Base-by-base conservation (phyloP, 805 yeast species). In the Starmerella gropengiesseri region DNA sequence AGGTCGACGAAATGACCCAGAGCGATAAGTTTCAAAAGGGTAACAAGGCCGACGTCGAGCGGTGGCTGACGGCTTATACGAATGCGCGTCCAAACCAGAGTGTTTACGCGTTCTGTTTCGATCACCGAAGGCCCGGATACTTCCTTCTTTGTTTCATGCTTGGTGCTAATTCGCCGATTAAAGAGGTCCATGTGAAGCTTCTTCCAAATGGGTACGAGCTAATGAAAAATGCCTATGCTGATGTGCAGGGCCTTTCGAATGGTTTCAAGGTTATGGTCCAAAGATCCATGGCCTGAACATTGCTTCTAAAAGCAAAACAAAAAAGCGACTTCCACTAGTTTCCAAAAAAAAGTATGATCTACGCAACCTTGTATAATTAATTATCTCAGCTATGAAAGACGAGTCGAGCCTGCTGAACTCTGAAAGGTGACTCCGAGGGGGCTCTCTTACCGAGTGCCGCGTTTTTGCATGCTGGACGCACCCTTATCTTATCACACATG, bases 51-150 rank as follows among this genome's bases (percentile, higher is more conserved):
- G 95, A 86, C 48, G 94, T 85, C 12, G 77, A 78, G 50, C 80
- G 79, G 53, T 86, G 93, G 82, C 72, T 91, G 52, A 81, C 83
- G 47, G 77, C 89, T 25, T 91, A 85, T 60, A 81, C 95, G 2
- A 79, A 77, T 55, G 96, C 95, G 23, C 86, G 87, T 56, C 91
- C 94, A 33, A 79, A 78, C 56, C 78, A 86, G 63, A 81, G 94
- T 46, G 85, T 84, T 13, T 91, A 91, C 59, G 84, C 85, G 31
- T 91, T 87, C 67, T 82, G 94, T 58, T 78, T 76, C 61, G 94
- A 93, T 62, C 83, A 82, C 61, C 81, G 78, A 55, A 75, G 79
- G 31, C 95, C 99, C 2, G 97, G 98, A n/a, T 84, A 89, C 77
- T 86, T 91, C 60, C 69, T 75, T 55, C 66, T 91, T 46, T 73